Evolutionary conservation across 805 yeast genomes (phyloP).

Genomic region (Brettanomyces anomalus): DNA sequence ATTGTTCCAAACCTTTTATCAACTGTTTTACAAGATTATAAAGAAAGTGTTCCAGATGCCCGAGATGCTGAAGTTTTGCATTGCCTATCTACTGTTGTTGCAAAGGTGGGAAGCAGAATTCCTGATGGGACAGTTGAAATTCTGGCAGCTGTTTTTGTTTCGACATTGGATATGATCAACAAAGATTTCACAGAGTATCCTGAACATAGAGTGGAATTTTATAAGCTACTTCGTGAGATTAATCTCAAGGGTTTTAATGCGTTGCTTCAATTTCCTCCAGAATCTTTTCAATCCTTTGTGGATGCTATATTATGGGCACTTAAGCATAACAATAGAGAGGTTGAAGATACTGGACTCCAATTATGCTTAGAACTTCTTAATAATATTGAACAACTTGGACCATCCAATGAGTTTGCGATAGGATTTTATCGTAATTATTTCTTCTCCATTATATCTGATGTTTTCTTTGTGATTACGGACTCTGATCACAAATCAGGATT

Average conservation of each 20-base stretch:
- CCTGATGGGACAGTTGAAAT: conserved; percentile 85
- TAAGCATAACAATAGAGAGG: conserved; percentile 95
- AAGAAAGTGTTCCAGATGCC: conserved; percentile 85
- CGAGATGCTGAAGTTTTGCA: conserved; percentile 96
- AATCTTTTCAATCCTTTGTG: conserved; percentile 81
- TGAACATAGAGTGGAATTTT: conserved; percentile 95
- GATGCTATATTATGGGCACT: conserved; percentile 98
- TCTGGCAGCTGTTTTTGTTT: conserved; percentile 84
- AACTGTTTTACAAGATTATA: conserved; percentile 86
- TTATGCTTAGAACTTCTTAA: conserved; percentile 75
- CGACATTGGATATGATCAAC: conserved; percentile 91
- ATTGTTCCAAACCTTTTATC: conserved; percentile 74
- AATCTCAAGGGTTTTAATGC: conserved; percentile 81
- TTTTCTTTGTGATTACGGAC: conserved; percentile 89
- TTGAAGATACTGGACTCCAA: conserved; percentile 84
- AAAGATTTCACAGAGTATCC: conserved; percentile 95
- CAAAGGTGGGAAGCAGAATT: conserved; percentile 78
- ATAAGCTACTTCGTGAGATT: conserved; percentile 80
- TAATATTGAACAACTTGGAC: conserved; percentile 72
- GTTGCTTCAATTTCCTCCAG: conserved; percentile 78
- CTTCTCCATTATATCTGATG: conserved; percentile 83
- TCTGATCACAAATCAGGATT: conserved; percentile 98
- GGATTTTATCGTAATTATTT: conserved; percentile 85
- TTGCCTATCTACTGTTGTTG: conserved; percentile 86
- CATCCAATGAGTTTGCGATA: conserved; percentile 57